Evolutionary conservation across 768 basidiomycete genomes (phyloP).

Genomic region (Tylopilus plumbeoviolaceoides): DNA sequence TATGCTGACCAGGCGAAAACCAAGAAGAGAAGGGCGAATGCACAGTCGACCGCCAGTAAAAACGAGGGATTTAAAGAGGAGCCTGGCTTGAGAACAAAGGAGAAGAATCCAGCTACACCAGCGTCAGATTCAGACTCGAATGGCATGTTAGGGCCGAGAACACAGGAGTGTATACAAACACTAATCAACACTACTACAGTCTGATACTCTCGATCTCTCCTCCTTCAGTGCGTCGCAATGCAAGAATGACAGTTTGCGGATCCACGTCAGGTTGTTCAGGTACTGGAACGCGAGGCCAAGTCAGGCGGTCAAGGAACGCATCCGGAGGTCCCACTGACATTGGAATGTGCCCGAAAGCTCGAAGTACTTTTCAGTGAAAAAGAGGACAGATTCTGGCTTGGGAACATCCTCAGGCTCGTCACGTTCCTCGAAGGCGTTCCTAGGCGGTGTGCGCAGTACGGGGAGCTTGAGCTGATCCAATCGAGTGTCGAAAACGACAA

Average conservation of each 20-base stretch:
- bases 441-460: constrained; percentile 33
- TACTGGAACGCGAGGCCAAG: constrained; percentile 9
- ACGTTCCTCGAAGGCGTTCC: constrained; percentile 11
- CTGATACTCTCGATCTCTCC: neutral
- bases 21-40: constrained; percentile 53
- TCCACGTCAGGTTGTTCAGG: constrained; percentile 3
- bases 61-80: constrained; percentile 73
- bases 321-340: constrained; percentile 33
- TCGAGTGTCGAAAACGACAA: constrained; percentile 60
- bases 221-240: constrained; percentile 11
- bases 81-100: constrained; percentile 64
- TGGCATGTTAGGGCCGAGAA: constrained; percentile 14
- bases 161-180: constrained; percentile 15
- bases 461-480: constrained; percentile 51
- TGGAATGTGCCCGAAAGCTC: constrained; percentile 46
- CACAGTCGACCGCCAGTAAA: constrained; percentile 56
- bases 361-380: constrained; percentile 51
- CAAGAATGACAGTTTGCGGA: constrained; percentile 4
- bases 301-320: neutral
- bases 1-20: constrained; percentile 57
- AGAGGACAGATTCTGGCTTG: constrained; percentile 35
- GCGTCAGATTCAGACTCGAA: constrained; percentile 20
- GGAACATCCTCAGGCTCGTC: constrained; percentile 18
- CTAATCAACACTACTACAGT: constrained; percentile 9
- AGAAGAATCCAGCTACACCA: constrained; percentile 37